Evolutionary conservation across 108 stramenopile genomes (phyloP).

Genomic region (Skeletonema potamos): DNA sequence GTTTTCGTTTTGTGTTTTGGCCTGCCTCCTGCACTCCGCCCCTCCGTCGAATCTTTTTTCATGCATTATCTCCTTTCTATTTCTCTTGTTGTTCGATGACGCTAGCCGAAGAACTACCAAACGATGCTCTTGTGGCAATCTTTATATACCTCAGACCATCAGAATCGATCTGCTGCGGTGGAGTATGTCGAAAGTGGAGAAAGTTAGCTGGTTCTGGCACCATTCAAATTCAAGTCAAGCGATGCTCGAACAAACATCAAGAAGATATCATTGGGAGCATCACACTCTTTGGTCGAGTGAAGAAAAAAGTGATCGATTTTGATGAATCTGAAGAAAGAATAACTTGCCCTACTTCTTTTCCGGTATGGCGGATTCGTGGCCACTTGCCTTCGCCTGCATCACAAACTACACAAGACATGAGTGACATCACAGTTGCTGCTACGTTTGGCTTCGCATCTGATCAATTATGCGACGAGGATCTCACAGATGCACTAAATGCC

Average conservation of each 20-base stretch:
- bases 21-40: no score
- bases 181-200: slow-evolving; percentile 3
- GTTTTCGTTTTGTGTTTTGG: no score
- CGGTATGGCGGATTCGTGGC: background rate
- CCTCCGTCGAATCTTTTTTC: no score
- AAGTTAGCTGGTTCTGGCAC: background rate
- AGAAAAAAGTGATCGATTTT: background rate
- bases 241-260: background rate
- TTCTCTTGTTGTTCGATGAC: no score
- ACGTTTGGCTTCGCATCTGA: background rate
- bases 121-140: background rate
- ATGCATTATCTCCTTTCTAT: no score
- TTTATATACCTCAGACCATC: background rate
- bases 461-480: background rate
- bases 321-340: background rate
- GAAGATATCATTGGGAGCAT: background rate
- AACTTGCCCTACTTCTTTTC: background rate
- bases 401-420: background rate
- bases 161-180: background rate
- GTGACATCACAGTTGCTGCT: background rate
- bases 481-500: background rate
- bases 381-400: background rate
- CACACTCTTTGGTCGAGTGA: slow-evolving; percentile 11
- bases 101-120: background rate
- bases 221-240: slow-evolving; percentile 3